Evolutionary conservation across 1,284 basidiomycete genomes (phyloP), one percentile per base, ranked within the genome.

Genomic region (Kalmanozyma brasiliensis): DNA sequence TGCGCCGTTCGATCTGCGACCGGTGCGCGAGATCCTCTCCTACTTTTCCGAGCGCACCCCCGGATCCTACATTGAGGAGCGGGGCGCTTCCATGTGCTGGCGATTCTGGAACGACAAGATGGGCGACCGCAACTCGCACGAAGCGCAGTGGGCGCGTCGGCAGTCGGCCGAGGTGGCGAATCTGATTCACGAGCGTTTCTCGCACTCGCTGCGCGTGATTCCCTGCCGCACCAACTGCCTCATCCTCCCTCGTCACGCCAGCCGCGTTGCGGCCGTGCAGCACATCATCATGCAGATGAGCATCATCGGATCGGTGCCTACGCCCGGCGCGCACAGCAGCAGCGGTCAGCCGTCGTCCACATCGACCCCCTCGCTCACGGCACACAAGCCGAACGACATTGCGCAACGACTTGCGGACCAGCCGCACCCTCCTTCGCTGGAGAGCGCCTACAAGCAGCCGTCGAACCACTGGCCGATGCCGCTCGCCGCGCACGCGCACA

Each of bases 141-240:
- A 89, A 72, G 85, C 87, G 9, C 87, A 87, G 64, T 93, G 91
- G 91, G 91, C 91, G 0, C 86, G 89, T 24, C 85, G 92, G 22
- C 91, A 93, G 80, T 91, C 92, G 2, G 90, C 91, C 0, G 92
- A 93, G 81, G 91, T 91, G 22, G 91, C 93, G 82, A 93, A 93
- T 82, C 90, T 93, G 78, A 91, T 94, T 67, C 93, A 68, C 49
- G 77, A 81, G 47, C 58, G 79, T n/a, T 81, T 76, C 55, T 75
- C 71, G 34, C 73, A 77, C 52, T 77, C 76, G 35, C 68, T 81
- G 43, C 78, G 77, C 13, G 78, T 81, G 47, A 60, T 79, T 23
- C 79, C 73, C 2, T 69, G 73, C 32, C 47, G 52, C 20, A 66
- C 66, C 34, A 70, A 67, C 56, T 79, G 94, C 86, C 87, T 93